phyloP scores from a whole-genome alignment of 352 stramenopile species.

The Globisporangium middletonii region DNA sequence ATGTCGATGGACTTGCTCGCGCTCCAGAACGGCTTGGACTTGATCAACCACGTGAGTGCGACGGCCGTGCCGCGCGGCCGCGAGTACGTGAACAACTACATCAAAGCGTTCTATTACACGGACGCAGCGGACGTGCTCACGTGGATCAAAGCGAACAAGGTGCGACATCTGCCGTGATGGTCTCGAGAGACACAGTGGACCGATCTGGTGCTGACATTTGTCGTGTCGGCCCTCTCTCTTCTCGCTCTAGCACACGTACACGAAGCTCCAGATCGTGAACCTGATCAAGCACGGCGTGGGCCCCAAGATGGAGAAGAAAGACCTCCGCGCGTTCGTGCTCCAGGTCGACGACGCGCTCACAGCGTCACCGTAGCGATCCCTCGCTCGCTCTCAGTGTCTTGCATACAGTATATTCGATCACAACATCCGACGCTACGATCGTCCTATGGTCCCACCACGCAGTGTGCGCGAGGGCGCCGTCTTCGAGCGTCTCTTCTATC shows the following conservation, averaged over 20 bases:
- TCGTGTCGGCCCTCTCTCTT: background rate
- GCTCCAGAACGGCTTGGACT: slow-evolving; percentile 75
- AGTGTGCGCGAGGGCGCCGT: background rate
- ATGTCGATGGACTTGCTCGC: slow-evolving; percentile 97
- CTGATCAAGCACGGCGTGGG: slow-evolving; percentile 66
- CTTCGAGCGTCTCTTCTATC: slow-evolving; percentile 8
- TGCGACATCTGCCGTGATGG: slow-evolving; percentile 11
- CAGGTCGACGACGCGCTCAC: slow-evolving; percentile 52
- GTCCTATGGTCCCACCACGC: background rate
- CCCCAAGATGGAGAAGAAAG: slow-evolving; percentile 38
- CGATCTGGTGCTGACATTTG: slow-evolving; percentile 4
- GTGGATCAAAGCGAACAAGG: slow-evolving; percentile 80
- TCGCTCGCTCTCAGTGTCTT: too few relatives aligned
- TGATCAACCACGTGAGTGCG: slow-evolving; percentile 76
- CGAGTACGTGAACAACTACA: slow-evolving; percentile 73
- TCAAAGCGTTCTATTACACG: slow-evolving; percentile 89
- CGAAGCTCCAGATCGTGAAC: slow-evolving; percentile 53
- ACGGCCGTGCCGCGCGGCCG: slow-evolving; percentile 36
- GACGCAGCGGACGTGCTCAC: slow-evolving; percentile 66
- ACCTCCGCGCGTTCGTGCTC: slow-evolving; percentile 55
- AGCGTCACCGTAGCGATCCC: background rate
- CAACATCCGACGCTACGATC: too few relatives aligned
- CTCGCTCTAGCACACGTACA: slow-evolving; percentile 32
- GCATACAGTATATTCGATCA: too few relatives aligned
- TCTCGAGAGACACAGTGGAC: background rate